phyloP scores from a whole-genome alignment of 1,284 basidiomycete genomes.

The Laetiporus sulphureus region DNA sequence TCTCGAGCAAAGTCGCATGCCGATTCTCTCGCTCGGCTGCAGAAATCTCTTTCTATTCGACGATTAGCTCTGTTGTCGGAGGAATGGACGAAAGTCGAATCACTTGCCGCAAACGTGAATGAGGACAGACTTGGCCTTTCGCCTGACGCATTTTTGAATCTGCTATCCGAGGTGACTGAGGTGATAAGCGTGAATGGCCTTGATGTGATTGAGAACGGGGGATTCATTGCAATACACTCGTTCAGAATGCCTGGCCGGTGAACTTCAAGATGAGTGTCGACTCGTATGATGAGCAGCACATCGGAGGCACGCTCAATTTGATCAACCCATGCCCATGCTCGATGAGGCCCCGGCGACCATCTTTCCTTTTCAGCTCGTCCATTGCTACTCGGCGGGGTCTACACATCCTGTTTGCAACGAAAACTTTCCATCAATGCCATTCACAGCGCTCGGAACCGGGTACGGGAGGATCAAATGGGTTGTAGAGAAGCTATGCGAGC shows the following conservation, averaged over 20 bases:
- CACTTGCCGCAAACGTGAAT: conserved; percentile 39
- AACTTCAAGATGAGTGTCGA: conserved; percentile 39
- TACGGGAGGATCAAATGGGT: conserved; percentile 60
- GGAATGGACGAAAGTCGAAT: conserved; percentile 28
- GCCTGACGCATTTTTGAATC: conserved; percentile 29
- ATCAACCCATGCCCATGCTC: conserved; percentile 44
- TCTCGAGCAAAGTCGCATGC: conserved; percentile 39
- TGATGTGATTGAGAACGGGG: too few species aligned
- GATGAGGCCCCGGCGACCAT: conserved; percentile 26
- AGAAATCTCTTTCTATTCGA: conserved; percentile 25
- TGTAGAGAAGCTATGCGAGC: conserved; percentile 47
- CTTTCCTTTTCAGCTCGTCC: conserved; percentile 54
- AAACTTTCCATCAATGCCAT: conserved; percentile 29
- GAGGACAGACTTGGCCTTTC: conserved; percentile 34
- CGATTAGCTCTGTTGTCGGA: conserved; percentile 11
- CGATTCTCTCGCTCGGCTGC: conserved; percentile 31
- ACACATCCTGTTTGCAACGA: conserved; percentile 29
- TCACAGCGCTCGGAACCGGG: conserved; percentile 39
- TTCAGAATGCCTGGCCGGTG: conserved; percentile 40
- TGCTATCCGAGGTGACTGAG: too few species aligned
- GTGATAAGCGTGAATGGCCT: too few species aligned
- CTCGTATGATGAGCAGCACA: conserved; percentile 45
- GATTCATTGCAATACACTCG: too few species aligned
- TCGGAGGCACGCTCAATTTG: conserved; percentile 46
- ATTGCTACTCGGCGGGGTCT: conserved; percentile 35